These are phyloP conservation scores for Endocladia muricata DNA, from an alignment of 31 red algal genomes.

Conservation along the genomic window DNA sequence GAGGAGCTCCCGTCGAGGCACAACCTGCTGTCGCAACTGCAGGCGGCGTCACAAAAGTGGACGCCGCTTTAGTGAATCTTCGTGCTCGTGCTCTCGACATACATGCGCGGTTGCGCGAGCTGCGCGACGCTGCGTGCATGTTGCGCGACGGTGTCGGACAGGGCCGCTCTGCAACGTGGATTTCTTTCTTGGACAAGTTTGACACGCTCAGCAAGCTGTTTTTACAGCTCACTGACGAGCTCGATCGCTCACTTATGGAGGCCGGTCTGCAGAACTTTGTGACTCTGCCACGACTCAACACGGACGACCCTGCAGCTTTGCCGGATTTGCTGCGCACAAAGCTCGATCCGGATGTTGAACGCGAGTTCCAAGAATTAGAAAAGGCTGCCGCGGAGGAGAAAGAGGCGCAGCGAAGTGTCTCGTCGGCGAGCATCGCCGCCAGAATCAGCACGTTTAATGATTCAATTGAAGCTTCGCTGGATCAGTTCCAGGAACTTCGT, in stretches of 20 bases:
- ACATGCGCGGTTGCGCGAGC: slow-evolving; percentile 25
- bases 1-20: no score
- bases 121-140: slow-evolving; percentile 6
- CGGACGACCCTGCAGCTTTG: slow-evolving; percentile 13
- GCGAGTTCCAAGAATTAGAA: slow-evolving; percentile 24
- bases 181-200: slow-evolving; percentile 33
- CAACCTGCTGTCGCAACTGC: no score
- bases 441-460: slow-evolving; percentile 11
- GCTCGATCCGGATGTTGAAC: slow-evolving; percentile 45
- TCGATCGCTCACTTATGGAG: slow-evolving; percentile 27
- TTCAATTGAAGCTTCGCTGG: slow-evolving; percentile 12
- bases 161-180: slow-evolving; percentile 6
- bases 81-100: slow-evolving; percentile 23
- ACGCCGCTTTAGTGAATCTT: slow-evolving; percentile 27
- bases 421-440: neutral
- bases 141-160: slow-evolving; percentile 35
- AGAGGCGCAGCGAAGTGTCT: no score
- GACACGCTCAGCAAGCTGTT: slow-evolving; percentile 44
- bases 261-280: slow-evolving; percentile 33
- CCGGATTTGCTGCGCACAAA: slow-evolving; percentile 39
- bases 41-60: slow-evolving; percentile 13
- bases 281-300: neutral
- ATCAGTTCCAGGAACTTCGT: slow-evolving; percentile 16
- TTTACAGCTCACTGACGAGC: slow-evolving; percentile 26
- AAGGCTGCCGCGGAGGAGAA: neutral